A percentile compares a stretch with the other conserved stretches of the same genome.
phyloP scores from a whole-genome alignment of 805 yeast genomes.

The Yarrowia alimentaria region DNA sequence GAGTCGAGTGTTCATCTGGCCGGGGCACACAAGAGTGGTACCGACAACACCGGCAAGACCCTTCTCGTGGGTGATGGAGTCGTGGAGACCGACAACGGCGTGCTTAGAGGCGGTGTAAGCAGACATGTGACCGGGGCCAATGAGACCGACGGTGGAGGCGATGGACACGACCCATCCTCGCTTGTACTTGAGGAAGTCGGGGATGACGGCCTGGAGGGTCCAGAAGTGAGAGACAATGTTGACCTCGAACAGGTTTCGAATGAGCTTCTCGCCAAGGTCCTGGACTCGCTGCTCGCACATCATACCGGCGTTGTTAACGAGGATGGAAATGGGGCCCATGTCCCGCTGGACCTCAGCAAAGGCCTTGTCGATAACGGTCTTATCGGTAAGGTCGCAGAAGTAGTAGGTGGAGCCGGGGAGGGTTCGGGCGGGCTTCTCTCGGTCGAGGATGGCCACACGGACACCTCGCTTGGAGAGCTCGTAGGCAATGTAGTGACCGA shows the following conservation, averaged over 20 bases:
- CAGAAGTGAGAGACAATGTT: constrained; percentile 65
- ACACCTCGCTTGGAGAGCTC: constrained; percentile 47
- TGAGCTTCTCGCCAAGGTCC: constrained; percentile 53
- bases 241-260: constrained; percentile 58
- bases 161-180: constrained; percentile 71
- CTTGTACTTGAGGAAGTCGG: constrained; percentile 54
- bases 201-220: constrained; percentile 64
- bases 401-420: constrained; percentile 42
- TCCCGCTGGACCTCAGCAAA: constrained; percentile 35
- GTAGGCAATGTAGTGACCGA: constrained; percentile 66
- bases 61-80: constrained; percentile 27
- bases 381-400: constrained; percentile 60
- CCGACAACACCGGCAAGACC: constrained; percentile 17
- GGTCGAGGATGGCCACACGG: constrained; percentile 64
- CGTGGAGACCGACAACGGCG: constrained; percentile 27
- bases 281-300: constrained; percentile 56
- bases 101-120: constrained; percentile 27
- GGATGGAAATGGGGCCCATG: constrained; percentile 58
- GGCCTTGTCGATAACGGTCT: constrained; percentile 44
- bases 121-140: constrained; percentile 26
- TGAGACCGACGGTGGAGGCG: constrained; percentile 69
- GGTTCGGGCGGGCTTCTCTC: constrained; percentile 44
- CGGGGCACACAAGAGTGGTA: constrained; percentile 65
- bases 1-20: constrained; percentile 76
- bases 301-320: constrained; percentile 76